Conservation (phyloP, 495 filamentous ascomycete species). For the Trichoderma reesei region DNA sequence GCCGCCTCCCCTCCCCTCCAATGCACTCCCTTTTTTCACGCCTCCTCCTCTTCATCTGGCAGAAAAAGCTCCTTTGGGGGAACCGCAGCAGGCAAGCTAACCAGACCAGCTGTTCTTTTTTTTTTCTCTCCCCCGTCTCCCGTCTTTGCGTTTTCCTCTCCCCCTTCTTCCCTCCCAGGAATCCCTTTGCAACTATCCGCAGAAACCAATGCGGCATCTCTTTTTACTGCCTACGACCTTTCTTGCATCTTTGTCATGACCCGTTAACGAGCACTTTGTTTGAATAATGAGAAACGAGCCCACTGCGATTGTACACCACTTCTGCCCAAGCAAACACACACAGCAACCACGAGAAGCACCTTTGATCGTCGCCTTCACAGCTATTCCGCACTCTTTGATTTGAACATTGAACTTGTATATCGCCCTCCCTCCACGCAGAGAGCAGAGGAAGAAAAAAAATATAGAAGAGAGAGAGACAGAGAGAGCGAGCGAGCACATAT, state of each 20-base stretch:
- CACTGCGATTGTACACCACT: constrained; percentile 6
- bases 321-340: constrained; percentile 1
- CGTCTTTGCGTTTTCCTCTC: neutral
- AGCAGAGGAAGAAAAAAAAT: neutral
- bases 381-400: neutral
- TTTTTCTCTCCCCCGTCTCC: no score
- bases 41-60: neutral
- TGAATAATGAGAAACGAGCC: constrained; percentile 9
- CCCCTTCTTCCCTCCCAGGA: neutral
- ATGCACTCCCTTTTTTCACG: constrained; percentile 6
- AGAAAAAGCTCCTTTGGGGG: neutral
- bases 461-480: neutral
- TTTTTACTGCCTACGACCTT: neutral
- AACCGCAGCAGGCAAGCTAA: neutral
- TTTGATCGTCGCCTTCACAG: neutral
- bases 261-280: constrained; percentile 4
- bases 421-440: neutral
- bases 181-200: neutral
- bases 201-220: neutral
- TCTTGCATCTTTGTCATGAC: constrained; percentile 9
- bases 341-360: no score
- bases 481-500: neutral
- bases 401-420: constrained; percentile 2
- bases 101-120: neutral
- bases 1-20: neutral